These are phyloP conservation scores for Mucor mucedo DNA, from an alignment of 371 early-diverging fungal species.

Conservation along the genomic window DNA sequence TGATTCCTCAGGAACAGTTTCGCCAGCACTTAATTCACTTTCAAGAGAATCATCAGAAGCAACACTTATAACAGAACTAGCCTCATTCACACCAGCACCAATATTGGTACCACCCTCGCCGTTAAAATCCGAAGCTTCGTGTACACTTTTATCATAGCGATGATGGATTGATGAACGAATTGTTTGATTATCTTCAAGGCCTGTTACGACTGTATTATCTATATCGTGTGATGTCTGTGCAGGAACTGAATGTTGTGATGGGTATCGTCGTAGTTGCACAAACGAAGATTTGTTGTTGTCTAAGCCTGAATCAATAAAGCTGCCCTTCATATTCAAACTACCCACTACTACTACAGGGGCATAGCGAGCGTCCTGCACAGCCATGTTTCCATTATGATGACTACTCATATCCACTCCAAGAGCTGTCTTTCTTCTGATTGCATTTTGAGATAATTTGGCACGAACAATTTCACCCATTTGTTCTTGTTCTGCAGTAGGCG, in stretches of 20 bases:
- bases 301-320: slow-evolving; percentile 23
- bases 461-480: slow-evolving; percentile 38
- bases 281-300: slow-evolving; percentile 6
- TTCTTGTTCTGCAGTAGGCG: slow-evolving; percentile 37
- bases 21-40: slow-evolving; percentile 35
- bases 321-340: slow-evolving; percentile 26
- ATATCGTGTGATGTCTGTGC: slow-evolving; percentile 1
- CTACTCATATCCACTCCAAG: slow-evolving; percentile 33
- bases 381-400: slow-evolving; percentile 41
- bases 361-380: slow-evolving; percentile 39
- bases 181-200: slow-evolving; percentile 6
- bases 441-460: slow-evolving; percentile 35
- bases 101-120: neutral
- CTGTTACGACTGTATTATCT: neutral
- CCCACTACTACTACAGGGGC: slow-evolving; percentile 45
- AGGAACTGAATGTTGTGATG: slow-evolving; percentile 12
- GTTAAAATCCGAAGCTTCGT: slow-evolving; percentile 4
- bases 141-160: slow-evolving; percentile 19
- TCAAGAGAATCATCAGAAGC: slow-evolving; percentile 39
- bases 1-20: slow-evolving; percentile 16
- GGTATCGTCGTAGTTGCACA: slow-evolving; percentile 12
- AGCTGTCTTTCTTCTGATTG: slow-evolving; percentile 29
- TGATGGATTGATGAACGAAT: slow-evolving; percentile 13
- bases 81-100: neutral
- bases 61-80: slow-evolving; percentile 19